Conservation (phyloP, 164 flowering plant species). For the Magnolia officinalis region DNA sequence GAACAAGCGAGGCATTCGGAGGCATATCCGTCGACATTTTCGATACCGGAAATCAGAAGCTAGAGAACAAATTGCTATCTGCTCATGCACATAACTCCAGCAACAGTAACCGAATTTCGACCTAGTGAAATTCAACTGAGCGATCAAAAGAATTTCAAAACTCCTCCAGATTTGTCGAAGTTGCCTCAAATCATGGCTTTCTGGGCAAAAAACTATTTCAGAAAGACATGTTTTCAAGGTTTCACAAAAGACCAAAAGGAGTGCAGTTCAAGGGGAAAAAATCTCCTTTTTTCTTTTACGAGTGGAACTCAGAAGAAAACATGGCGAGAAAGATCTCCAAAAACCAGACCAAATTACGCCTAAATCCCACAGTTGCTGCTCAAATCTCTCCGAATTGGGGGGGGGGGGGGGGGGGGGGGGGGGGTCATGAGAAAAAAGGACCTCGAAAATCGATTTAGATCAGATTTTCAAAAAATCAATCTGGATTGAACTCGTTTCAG, state of each 20-base stretch:
- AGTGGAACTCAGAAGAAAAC: slow-evolving; percentile 6
- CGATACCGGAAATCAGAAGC: background rate
- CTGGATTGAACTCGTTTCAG: background rate
- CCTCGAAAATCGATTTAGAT: background rate
- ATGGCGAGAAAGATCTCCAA: background rate
- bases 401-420: too few species aligned
- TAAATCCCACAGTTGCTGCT: too few species aligned
- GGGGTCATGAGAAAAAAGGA: too few species aligned
- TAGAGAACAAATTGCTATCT: background rate
- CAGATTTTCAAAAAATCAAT: background rate
- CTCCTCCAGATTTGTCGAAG: background rate
- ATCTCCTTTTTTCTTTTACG: background rate
- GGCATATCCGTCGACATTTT: slow-evolving; percentile 14
- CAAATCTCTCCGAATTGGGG: background rate
- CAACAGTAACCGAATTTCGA: background rate
- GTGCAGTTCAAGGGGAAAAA: background rate
- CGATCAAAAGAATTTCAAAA: background rate
- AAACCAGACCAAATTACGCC: background rate
- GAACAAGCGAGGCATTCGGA: slow-evolving; percentile 22
- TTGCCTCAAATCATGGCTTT: background rate
- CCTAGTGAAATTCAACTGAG: background rate
- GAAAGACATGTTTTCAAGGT: background rate
- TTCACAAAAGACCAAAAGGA: background rate
- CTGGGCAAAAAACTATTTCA: background rate
- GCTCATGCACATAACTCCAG: background rate